These are phyloP conservation scores for Torulaspora microellipsoides DNA, from an alignment of 805 yeast species.

Conservation along the genomic window DNA sequence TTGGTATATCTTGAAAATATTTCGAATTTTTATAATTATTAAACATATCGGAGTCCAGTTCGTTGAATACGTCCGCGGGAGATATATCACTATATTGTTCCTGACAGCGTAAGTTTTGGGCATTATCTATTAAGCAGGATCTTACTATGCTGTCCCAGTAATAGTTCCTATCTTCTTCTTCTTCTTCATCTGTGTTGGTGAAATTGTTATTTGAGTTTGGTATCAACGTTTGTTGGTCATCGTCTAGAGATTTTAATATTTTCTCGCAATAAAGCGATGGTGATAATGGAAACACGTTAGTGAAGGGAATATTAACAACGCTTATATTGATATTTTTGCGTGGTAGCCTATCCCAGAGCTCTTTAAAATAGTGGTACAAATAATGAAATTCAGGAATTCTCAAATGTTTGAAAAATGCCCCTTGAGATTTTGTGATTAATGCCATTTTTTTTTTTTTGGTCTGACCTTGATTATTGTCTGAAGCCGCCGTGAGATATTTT, in stretches of 20 bases:
- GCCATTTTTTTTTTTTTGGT: conserved; percentile 19
- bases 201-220: conserved; percentile 11
- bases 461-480: conserved; percentile 7
- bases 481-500: conserved; percentile 22
- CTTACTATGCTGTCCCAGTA: conserved; percentile 28
- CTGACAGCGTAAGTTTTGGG: neutral
- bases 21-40: conserved; percentile 27
- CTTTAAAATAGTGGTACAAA: conserved; percentile 28
- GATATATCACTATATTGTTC: conserved; percentile 1
- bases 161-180: conserved; percentile 14
- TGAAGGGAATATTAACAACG: conserved; percentile 33
- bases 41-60: conserved; percentile 17
- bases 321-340: conserved; percentile 26
- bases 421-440: conserved; percentile 23
- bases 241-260: conserved; percentile 11
- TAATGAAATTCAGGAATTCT: conserved; percentile 31
- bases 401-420: conserved; percentile 19
- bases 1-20: conserved; percentile 34
- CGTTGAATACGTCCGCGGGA: conserved; percentile 1
- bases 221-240: conserved; percentile 30
- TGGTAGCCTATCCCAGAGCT: conserved; percentile 33
- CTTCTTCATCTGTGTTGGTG: conserved; percentile 1
- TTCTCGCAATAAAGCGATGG: conserved; percentile 27
- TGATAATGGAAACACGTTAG: conserved; percentile 31
- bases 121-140: conserved; percentile 16